A percentile compares a stretch with the other conserved stretches of the same genome.
Conservation (phyloP, 2,329 filamentous ascomycete genomes). For the Alternaria sp. region DNA sequence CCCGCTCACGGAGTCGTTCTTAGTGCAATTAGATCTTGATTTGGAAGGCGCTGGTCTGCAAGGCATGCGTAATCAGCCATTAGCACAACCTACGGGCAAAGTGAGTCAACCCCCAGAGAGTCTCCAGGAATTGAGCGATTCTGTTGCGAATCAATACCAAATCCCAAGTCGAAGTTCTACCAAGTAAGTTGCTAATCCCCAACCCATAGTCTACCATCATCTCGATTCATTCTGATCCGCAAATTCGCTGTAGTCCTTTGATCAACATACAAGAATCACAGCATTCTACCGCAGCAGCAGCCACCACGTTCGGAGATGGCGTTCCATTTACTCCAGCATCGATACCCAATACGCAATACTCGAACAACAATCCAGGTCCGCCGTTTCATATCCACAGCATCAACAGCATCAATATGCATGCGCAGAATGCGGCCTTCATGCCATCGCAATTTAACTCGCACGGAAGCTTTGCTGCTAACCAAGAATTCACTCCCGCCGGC, state of each 20-base stretch:
- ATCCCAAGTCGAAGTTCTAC: neutral
- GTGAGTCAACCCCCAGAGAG: constrained; percentile 12
- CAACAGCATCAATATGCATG: constrained; percentile 34
- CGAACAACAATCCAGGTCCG: constrained; percentile 22
- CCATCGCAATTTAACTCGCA: constrained; percentile 9
- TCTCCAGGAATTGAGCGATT: constrained; percentile 13
- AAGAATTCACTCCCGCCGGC: constrained; percentile 13
- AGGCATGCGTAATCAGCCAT: constrained; percentile 60
- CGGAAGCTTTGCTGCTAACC: constrained; percentile 8
- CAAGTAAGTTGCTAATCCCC: constrained; percentile 26
- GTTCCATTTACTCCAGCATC: constrained; percentile 1
- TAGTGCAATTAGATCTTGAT: constrained; percentile 92
- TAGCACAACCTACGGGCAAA: constrained; percentile 23
- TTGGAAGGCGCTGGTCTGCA: constrained; percentile 73
- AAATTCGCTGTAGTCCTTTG: constrained; percentile 40
- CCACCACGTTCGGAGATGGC: constrained; percentile 39
- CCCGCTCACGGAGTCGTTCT: constrained; percentile 90
- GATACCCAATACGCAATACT: constrained; percentile 18
- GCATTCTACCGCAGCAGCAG: constrained; percentile 29
- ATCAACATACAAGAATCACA: constrained; percentile 48
- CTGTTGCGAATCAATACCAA: constrained; percentile 3
- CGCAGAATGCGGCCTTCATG: constrained; percentile 25
- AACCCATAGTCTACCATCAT: constrained; percentile 17
- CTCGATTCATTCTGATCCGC: constrained; percentile 37
- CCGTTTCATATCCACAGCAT: constrained; percentile 35